Conservation (phyloP, 1,284 basidiomycete genomes). For the Neonothopanus nambi region DNA sequence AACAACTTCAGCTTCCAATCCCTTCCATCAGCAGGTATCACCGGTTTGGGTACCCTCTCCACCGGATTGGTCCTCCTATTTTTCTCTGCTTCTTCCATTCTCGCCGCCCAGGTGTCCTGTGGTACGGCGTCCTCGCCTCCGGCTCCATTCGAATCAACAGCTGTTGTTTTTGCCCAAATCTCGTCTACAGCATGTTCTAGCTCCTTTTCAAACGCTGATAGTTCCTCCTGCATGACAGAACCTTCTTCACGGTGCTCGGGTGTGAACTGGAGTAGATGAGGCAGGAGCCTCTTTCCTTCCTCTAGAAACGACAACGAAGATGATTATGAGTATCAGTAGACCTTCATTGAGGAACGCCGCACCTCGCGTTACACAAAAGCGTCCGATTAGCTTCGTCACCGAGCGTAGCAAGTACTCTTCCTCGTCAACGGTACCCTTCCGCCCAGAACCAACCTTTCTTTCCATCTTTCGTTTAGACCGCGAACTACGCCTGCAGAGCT, state of each 20-base stretch:
- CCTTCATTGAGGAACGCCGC: slow-evolving; percentile 17
- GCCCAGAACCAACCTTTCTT: slow-evolving; percentile 83
- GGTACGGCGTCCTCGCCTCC: slow-evolving; percentile 29
- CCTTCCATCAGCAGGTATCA: slow-evolving; percentile 33
- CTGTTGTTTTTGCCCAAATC: slow-evolving; percentile 60
- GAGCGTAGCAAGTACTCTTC: slow-evolving; percentile 93
- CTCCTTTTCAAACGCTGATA: slow-evolving; percentile 52
- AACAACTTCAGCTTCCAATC: slow-evolving; percentile 55
- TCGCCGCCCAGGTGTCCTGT: slow-evolving; percentile 52
- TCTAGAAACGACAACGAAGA: slow-evolving; percentile 44
- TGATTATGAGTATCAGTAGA: slow-evolving; percentile 1
- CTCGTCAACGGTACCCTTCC: slow-evolving; percentile 96
- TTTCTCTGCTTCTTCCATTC: slow-evolving; percentile 62
- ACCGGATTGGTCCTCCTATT: slow-evolving; percentile 51
- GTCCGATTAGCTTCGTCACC: slow-evolving; percentile 70
- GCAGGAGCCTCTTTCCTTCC: slow-evolving; percentile 61
- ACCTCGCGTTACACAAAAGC: slow-evolving; percentile 62
- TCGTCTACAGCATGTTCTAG: slow-evolving; percentile 55
- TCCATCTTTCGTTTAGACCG: slow-evolving; percentile 81
- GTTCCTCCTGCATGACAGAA: slow-evolving; percentile 50
- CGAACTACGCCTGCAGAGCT: slow-evolving; percentile 57
- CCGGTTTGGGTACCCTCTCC: slow-evolving; percentile 61
- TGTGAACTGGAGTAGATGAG: slow-evolving; percentile 68
- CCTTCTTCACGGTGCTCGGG: slow-evolving; percentile 61
- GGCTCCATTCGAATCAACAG: slow-evolving; percentile 13